Evolutionary conservation across 1,284 basidiomycete species (phyloP).

Genomic region (Albatrellus sp.): DNA sequence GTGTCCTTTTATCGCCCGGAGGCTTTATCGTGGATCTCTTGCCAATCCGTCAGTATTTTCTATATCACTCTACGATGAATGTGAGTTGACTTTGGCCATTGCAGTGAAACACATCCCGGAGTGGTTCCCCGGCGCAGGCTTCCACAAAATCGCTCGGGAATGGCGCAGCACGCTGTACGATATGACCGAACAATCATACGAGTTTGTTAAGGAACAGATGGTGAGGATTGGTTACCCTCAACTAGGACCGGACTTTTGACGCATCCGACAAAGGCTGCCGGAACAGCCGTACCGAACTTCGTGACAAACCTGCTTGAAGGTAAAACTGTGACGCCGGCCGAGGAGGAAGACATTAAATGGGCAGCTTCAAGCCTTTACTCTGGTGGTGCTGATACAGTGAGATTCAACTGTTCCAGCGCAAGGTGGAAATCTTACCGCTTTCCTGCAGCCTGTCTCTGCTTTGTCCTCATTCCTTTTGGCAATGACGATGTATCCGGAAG

Average conservation of each 20-base stretch:
- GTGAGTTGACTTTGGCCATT: conserved; percentile 10
- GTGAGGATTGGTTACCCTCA: conserved; percentile 20
- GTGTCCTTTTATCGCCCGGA: conserved; percentile 15
- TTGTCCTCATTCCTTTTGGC: conserved; percentile 20
- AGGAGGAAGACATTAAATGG: conserved; percentile 47
- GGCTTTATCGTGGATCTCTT: conserved; percentile 20
- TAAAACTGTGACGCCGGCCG: conserved; percentile 30
- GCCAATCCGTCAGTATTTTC: conserved; percentile 15
- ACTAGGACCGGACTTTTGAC: conserved; percentile 3
- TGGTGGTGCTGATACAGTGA: conserved; percentile 20
- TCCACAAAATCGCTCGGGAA: conserved; percentile 36
- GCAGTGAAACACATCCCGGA: conserved; percentile 45
- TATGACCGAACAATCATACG: conserved; percentile 42
- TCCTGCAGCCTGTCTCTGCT: conserved; percentile 9
- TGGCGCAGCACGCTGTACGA: conserved; percentile 37
- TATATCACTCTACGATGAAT: conserved; percentile 11
- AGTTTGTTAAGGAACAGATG: conserved; percentile 49
- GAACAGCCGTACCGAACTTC: conserved; percentile 38
- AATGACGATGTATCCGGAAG: conserved; percentile 17
- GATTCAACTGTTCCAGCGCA: neutral
- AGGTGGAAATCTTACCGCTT: neutral
- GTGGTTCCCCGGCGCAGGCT: conserved; percentile 55
- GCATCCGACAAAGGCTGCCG: conserved; percentile 28
- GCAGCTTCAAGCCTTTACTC: conserved; percentile 46
- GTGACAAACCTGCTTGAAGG: conserved; percentile 36